These are phyloP conservation scores for Irineochytrium annulatum DNA, from an alignment of 192 early-diverging fungal species.

Conservation along the genomic window DNA sequence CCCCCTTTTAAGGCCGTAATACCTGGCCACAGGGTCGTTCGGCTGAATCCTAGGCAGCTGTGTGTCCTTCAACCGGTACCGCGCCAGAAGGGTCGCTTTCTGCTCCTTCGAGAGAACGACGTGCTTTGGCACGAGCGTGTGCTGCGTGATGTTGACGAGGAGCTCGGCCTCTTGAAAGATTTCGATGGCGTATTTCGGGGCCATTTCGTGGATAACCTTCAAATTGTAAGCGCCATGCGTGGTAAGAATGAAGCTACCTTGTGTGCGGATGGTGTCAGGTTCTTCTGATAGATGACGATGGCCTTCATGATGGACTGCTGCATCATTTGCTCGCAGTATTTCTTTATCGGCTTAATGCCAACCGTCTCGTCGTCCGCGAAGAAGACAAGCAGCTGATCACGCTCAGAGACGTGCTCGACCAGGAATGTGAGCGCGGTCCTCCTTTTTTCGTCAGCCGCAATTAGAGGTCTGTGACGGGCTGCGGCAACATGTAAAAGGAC, in stretches of 20 bases:
- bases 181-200: constrained; percentile 70
- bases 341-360: constrained; percentile 85
- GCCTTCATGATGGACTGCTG: constrained; percentile 75
- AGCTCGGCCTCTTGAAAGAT: constrained; percentile 88
- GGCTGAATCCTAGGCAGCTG: constrained; percentile 88
- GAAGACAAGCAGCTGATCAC: constrained; percentile 83
- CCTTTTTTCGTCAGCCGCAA: constrained; percentile 28
- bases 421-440: constrained; percentile 77
- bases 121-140: constrained; percentile 93
- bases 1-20: constrained; percentile 79
- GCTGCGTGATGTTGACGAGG: constrained; percentile 96
- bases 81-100: constrained; percentile 81
- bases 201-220: constrained; percentile 65
- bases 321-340: constrained; percentile 79
- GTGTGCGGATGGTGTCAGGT: constrained; percentile 77
- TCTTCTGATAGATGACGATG: constrained; percentile 83
- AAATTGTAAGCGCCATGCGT: background rate
- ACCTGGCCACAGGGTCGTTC: constrained; percentile 90
- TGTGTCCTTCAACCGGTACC: constrained; percentile 93
- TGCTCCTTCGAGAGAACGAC: constrained; percentile 79
- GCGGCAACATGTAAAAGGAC: background rate
- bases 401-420: constrained; percentile 66
- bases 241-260: constrained; percentile 55
- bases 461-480: background rate
- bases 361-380: constrained; percentile 88